These are phyloP conservation scores for Pyrenophora graminea DNA, from an alignment of 2,329 filamentous ascomycete species.

Conservation along the genomic window DNA sequence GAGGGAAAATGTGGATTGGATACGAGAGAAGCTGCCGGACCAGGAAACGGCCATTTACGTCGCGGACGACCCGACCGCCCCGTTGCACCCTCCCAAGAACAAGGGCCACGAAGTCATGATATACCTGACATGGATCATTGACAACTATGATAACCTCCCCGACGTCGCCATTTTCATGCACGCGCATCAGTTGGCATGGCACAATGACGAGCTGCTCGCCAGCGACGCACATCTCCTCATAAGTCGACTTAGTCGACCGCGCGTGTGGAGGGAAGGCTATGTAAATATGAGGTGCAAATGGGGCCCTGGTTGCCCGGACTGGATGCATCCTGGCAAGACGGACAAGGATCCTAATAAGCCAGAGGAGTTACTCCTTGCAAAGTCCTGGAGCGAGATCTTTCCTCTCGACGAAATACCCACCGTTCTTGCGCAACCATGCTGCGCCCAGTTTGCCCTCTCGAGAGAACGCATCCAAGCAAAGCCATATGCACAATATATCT, in stretches of 20 bases:
- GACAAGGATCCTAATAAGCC: conserved; percentile 37
- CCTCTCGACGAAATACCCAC: conserved; percentile 52
- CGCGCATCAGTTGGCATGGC: conserved; percentile 62
- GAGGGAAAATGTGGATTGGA: conserved; percentile 59
- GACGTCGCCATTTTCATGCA: conserved; percentile 67
- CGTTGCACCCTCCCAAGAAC: conserved; percentile 57
- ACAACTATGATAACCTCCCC: conserved; percentile 63
- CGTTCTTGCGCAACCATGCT: conserved; percentile 65
- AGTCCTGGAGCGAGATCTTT: conserved; percentile 55
- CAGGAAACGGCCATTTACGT: conserved; percentile 56
- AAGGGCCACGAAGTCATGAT: conserved; percentile 68
- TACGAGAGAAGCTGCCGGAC: conserved; percentile 56
- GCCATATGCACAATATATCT: conserved; percentile 59
- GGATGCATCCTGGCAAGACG: conserved; percentile 54
- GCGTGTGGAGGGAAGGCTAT: conserved; percentile 57
- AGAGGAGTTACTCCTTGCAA: conserved; percentile 52
- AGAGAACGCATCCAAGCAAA: conserved; percentile 60
- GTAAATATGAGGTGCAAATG: conserved; percentile 61
- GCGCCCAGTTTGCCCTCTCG: conserved; percentile 66
- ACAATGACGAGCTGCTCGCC: conserved; percentile 58
- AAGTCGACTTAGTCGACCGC: conserved; percentile 49
- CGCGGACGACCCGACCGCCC: conserved; percentile 55
- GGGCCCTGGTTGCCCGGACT: conserved; percentile 60
- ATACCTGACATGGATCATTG: conserved; percentile 65
- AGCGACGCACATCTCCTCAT: conserved; percentile 53